These are phyloP conservation scores for Claviceps capensis DNA, from an alignment of 2,329 filamentous ascomycete species.

Conservation along the genomic window DNA sequence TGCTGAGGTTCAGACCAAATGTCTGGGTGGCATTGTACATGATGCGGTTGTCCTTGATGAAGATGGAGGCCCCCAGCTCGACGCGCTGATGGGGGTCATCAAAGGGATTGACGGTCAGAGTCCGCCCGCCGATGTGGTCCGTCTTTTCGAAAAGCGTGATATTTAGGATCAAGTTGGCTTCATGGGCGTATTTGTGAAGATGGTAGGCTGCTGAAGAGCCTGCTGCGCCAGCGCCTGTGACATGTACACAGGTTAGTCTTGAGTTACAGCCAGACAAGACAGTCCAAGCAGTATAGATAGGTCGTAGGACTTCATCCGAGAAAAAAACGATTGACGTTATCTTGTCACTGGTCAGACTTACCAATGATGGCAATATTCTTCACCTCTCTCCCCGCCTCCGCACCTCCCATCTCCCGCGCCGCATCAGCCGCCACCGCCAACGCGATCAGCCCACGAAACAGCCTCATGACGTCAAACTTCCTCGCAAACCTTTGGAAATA, in stretches of 20 bases:
- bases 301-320: too few relatives aligned
- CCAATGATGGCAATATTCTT: constrained; percentile 25
- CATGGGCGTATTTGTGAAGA: constrained; percentile 55
- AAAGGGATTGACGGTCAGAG: constrained; percentile 70
- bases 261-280: too few relatives aligned
- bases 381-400: constrained; percentile 8
- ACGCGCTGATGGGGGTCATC: constrained; percentile 53
- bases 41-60: constrained; percentile 73
- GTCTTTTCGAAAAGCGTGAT: constrained; percentile 82
- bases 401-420: constrained; percentile 5
- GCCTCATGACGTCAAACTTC: constrained; percentile 2
- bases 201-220: constrained; percentile 82
- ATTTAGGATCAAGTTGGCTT: constrained; percentile 48
- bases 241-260: background rate
- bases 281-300: too few relatives aligned
- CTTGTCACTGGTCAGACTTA: constrained; percentile 9
- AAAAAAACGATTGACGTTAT: too few relatives aligned
- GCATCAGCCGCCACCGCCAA: constrained; percentile 8
- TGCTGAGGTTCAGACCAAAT: constrained; percentile 53
- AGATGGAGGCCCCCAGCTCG: constrained; percentile 86
- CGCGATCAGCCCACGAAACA: constrained; percentile 4
- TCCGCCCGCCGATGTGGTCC: constrained; percentile 67
- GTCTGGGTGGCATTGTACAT: constrained; percentile 57
- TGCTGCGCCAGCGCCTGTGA: constrained; percentile 69
- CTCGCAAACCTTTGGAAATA: background rate